Percentiles rank a stretch among this genome's conserved stretches.
Evolutionary conservation across 768 basidiomycete species (phyloP).

Genomic region (Termitomyces titanicus): DNA sequence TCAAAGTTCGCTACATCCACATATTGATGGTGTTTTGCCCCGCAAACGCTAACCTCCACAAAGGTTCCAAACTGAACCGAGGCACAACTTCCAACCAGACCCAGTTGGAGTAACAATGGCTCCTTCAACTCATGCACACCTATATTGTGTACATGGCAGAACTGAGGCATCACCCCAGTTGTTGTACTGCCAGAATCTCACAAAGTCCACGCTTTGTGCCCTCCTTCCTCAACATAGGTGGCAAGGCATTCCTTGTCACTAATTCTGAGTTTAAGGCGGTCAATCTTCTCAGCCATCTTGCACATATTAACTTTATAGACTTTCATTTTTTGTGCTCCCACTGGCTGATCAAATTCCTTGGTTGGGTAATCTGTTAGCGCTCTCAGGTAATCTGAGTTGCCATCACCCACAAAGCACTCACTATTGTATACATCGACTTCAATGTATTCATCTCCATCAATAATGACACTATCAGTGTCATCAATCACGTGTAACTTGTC

Average conservation of each 20-base stretch:
- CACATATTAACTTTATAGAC: neutral
- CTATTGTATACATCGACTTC: no score
- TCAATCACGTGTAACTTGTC: no score
- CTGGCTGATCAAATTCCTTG: neutral
- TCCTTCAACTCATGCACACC: neutral
- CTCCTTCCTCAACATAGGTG: neutral
- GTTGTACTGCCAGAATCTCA: slow-evolving; percentile 21
- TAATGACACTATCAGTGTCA: no score
- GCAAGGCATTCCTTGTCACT: neutral
- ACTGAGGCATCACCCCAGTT: neutral
- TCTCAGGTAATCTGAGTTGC: no score
- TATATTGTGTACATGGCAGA: neutral
- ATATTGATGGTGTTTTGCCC: slow-evolving; percentile 9
- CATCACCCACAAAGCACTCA: no score
- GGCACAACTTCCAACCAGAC: neutral
- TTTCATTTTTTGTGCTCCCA: neutral
- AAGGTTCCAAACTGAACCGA: neutral
- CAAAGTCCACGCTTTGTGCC: slow-evolving; percentile 4
- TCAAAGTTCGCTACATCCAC: slow-evolving; percentile 16
- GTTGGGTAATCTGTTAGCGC: neutral
- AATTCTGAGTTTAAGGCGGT: no score
- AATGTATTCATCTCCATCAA: no score
- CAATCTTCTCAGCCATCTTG: no score
- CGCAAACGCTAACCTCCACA: neutral
- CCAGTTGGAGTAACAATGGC: neutral